Base-by-base conservation (phyloP, 768 basidiomycete genomes). In the Exidia glandulosa region DNA sequence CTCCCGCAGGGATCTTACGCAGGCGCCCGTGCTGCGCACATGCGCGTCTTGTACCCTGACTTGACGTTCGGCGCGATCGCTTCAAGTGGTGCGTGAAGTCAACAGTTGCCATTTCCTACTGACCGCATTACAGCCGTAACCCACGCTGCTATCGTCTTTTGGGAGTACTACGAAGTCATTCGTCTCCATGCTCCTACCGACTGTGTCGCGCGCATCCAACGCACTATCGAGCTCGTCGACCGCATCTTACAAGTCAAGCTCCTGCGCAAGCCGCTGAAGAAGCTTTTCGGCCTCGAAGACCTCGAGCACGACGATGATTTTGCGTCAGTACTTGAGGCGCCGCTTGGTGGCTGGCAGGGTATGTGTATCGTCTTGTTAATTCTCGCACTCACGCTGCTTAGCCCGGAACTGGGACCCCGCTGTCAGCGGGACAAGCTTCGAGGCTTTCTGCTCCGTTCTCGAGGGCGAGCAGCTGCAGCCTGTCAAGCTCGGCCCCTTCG, bases 61-160 rank as follows among this genome's bases (percentile, higher is more conserved):
- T 76, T 94, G n/a, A 87, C 91, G 3, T 93, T 79, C 70, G 94
- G 92, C 25, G 86, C 90, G 2, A 93, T 96, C 59, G 90, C 93
- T 1, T 90, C 87, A 16, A 90, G 88, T 60, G 92, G 88, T 68
- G 31, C 56, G 64, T 56, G 25, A 23, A 54, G 6, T 14, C 30
- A 41, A 23, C 27, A 14, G 31, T 25, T 57, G 30, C 47, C 30
- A 23, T 23, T 60, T 37, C 45, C 27, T 36, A 64, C 31, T 61
- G 16, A 41, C 29, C 58, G 4, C 36, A 34, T 55, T 33, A 27
- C 57, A 66, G 91, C 90, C 32, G 94, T 96, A 6, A 94, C 90
- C 0, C 91, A 94, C 66, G 93, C 94, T 2, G 70, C 81, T 7
- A 72, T 94, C 33, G 75, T 82, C 63, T 90, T 88, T 66, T 92